Base-by-base conservation (phyloP, 108 stramenopile genomes). In the Pseudonitzschia pungens region DNA sequence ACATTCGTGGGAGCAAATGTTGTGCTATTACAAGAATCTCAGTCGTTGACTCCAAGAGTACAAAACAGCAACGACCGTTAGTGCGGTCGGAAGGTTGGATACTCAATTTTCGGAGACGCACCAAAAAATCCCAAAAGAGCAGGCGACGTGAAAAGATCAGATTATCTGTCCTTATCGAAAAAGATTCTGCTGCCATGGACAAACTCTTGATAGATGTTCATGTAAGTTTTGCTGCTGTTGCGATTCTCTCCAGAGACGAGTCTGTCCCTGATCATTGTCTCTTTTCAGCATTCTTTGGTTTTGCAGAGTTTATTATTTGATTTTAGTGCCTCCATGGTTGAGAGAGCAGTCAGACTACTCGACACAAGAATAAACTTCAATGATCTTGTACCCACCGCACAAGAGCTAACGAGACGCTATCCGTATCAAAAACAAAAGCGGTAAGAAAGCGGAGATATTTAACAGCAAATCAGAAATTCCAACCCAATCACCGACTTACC, bases 271-370 rank as follows among this genome's bases (percentile, higher is more conserved):
- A 18, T 22, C 72, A 21, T 33, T 54, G 7, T 12, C 53, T 32
- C 20, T 70, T 56, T 27, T 31, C 48, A 74, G 79, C 42, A 45
- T 57, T 71, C 70, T n/a, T 62, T 81, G 15, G 52, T 50, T 22
- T 62, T 81, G 40, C 76, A 81, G 18, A 70, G 76, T 27, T 33
- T 73, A 40, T 68, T 81, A 24, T 76, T 81, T 33, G 81, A 81
- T 74, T 77, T 77, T 48, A 67, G 53, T 51, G 82, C 77, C 21
- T 75, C 74, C 0, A 68, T 75, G 51, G 69, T 72, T n/a, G 74
- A 83, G 42, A 41, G 70, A 22, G 71, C 70, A 0, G 62, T 83
- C 20, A 65, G 74, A 52, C 41, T 70, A 4, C 33, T 33, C 0
- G 82, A 78, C 22, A 52, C 58, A 43, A 44, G 53, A 27, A 71